Evolutionary conservation across 1,284 basidiomycete genomes (phyloP).

Genomic region (Phlebopus sp.): DNA sequence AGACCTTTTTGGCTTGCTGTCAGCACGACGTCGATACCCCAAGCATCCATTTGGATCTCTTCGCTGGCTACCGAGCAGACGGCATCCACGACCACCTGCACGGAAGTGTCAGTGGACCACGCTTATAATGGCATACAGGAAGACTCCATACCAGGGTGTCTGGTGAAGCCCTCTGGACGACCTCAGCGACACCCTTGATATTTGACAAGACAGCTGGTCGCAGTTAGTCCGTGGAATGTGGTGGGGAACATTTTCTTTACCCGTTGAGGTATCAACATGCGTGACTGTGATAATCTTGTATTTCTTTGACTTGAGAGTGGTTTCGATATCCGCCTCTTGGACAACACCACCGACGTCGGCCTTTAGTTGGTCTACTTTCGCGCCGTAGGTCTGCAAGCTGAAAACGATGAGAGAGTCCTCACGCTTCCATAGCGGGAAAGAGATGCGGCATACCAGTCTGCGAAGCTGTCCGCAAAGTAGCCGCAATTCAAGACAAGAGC

Average conservation of each 20-base stretch:
- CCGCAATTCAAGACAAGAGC: conserved; percentile 82
- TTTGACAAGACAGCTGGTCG: conserved; percentile 77
- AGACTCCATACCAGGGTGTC: conserved; percentile 66
- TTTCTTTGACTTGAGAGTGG: conserved; percentile 77
- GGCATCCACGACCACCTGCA: conserved; percentile 78
- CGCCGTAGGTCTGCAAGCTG: conserved; percentile 87
- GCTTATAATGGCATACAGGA: conserved; percentile 1
- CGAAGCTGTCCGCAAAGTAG: conserved; percentile 87
- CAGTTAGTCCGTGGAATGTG: no score
- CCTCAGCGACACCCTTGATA: conserved; percentile 74
- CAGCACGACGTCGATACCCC: conserved; percentile 90
- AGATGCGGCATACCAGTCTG: conserved; percentile 61
- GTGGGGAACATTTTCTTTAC: conserved; percentile 29
- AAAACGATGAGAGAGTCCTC: neutral
- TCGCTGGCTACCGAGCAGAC: conserved; percentile 97
- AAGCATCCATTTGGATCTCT: conserved; percentile 92
- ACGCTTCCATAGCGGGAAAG: neutral
- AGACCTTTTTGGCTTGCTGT: conserved; percentile 95
- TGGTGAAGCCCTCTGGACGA: conserved; percentile 79
- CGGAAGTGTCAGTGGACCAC: conserved; percentile 1
- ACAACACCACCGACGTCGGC: conserved; percentile 84
- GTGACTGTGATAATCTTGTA: conserved; percentile 94
- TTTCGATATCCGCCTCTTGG: conserved; percentile 58
- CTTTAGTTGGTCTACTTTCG: conserved; percentile 82
- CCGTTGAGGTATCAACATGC: conserved; percentile 92